phyloP scores from a whole-genome alignment of 179 eudicot species.

The Nepenthes alata region DNA sequence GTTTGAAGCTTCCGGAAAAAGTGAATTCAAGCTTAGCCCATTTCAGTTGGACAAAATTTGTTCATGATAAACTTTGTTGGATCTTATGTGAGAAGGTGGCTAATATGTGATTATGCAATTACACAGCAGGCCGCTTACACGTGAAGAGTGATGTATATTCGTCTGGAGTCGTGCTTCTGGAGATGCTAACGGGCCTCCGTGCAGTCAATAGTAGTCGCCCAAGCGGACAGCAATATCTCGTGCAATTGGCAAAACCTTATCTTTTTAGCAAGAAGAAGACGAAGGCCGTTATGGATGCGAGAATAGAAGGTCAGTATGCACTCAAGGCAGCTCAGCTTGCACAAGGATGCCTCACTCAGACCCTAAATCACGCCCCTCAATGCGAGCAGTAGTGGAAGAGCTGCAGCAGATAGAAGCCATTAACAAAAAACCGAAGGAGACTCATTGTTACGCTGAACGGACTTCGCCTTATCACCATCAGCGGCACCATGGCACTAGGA shows the following conservation, averaged over 20 bases:
- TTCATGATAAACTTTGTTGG: no score
- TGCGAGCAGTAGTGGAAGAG: slow-evolving; percentile 24
- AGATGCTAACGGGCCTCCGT: slow-evolving; percentile 31
- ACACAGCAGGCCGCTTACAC: slow-evolving; percentile 27
- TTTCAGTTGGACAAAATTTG: no score
- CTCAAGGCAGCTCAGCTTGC: slow-evolving; percentile 25
- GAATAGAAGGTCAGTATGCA: slow-evolving; percentile 25
- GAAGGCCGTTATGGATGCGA: slow-evolving; percentile 21
- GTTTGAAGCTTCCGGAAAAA: no score
- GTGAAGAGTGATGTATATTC: slow-evolving; percentile 41
- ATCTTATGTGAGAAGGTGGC: background rate
- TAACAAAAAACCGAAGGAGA: slow-evolving; percentile 11
- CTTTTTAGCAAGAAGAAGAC: slow-evolving; percentile 24
- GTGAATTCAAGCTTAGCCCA: no score
- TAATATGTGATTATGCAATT: background rate
- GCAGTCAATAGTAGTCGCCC: slow-evolving; percentile 32
- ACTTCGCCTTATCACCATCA: background rate
- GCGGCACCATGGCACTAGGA: background rate
- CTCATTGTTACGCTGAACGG: background rate
- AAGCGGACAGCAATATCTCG: slow-evolving; percentile 23
- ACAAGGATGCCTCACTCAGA: slow-evolving; percentile 15
- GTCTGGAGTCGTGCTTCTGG: slow-evolving; percentile 37
- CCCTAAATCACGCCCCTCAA: slow-evolving; percentile 23
- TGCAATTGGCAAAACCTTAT: slow-evolving; percentile 24
- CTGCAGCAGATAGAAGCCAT: slow-evolving; percentile 17